Evolutionary conservation across 345 rosid genomes (phyloP), one percentile per base, ranked within the genome.

Genomic region (Jatropha curcas): DNA sequence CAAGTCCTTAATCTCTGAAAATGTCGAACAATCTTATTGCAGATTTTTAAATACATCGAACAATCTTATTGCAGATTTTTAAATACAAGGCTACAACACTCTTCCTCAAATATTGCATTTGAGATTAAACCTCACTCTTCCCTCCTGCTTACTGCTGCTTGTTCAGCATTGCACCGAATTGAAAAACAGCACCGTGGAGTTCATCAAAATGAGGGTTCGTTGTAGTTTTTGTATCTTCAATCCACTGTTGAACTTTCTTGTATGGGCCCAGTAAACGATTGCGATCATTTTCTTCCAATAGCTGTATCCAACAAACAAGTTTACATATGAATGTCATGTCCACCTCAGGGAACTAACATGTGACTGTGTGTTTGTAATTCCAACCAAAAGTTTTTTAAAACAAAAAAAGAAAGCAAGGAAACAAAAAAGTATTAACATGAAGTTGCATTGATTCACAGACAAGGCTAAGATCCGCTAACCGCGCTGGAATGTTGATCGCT

Each of bases 391-490:
- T 5, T n/a, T n/a, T n/a, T n/a, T n/a, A n/a, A n/a, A n/a, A n/a
- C n/a, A n/a, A n/a, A n/a, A 52, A 19, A 52, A 16, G 20, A 56
- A 56, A 27, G 60, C 60, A 27, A 27, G 10, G 9, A 11, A 56
- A 24, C 1, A 17, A 8, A 14, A 2, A 48, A 66, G 25, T 60
- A 67, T 67, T 56, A 76, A 88, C 96, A 88, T 90, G 88, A 57
- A 90, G 87, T 74, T 89, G 97, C 90, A 80, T 88, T 73, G 90
- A 75, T 75, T 92, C 94, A 74, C 97, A 94, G 13, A 85, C 89
- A 13, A 94, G 90, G 87, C 91, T 89, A 57, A 92, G 87, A 82
- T 90, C 98, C 53, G 96, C 98, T 68, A 94, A n/a, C n/a, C n/a
- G 84, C 25, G 96, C 86, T 45, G 94, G 94, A n/a, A n/a, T n/a